Conservation (phyloP, 148 eudicot species). For the Cornus controversa region DNA sequence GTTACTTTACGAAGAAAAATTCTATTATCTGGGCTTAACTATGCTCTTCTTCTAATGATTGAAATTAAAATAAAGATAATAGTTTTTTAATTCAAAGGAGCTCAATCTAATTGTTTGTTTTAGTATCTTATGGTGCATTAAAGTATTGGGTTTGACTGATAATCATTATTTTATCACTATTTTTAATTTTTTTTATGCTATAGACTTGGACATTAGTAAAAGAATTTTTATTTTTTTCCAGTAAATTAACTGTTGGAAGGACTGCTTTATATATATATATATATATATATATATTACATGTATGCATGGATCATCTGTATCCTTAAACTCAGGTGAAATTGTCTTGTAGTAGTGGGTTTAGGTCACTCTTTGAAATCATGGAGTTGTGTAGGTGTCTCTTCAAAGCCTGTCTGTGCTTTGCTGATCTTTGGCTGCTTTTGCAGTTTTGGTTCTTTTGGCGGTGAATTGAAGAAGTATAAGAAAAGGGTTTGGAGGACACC, state of each 20-base stretch:
- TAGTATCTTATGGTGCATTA: conserved; percentile 41
- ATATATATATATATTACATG: background rate
- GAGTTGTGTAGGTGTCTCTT: conserved; percentile 15
- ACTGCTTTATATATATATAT: background rate
- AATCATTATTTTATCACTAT: conserved; percentile 40
- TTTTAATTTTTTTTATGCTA: conserved; percentile 16
- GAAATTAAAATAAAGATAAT: conserved; percentile 36
- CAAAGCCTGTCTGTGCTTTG: conserved; percentile 10
- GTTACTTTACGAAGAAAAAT: conserved; percentile 27
- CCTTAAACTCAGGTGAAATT: conserved; percentile 12
- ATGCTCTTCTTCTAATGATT: conserved; percentile 43
- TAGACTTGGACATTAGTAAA: conserved; percentile 59
- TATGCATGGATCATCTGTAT: background rate
- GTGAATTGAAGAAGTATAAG: background rate
- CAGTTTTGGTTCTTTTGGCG: conserved; percentile 15
- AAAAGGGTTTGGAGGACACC: conserved; percentile 19
- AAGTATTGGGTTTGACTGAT: conserved; percentile 55
- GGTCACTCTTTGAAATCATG: conserved; percentile 10
- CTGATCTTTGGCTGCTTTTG: conserved; percentile 4
- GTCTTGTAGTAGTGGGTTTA: conserved; percentile 13
- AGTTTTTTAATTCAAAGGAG: conserved; percentile 37
- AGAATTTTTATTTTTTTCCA: conserved; percentile 2
- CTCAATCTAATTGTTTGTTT: conserved; percentile 33
- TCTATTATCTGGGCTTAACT: conserved; percentile 50
- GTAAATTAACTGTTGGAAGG: background rate